Conservation (phyloP, 2,329 filamentous ascomycete genomes). For the Drechmeria coniospora region DNA sequence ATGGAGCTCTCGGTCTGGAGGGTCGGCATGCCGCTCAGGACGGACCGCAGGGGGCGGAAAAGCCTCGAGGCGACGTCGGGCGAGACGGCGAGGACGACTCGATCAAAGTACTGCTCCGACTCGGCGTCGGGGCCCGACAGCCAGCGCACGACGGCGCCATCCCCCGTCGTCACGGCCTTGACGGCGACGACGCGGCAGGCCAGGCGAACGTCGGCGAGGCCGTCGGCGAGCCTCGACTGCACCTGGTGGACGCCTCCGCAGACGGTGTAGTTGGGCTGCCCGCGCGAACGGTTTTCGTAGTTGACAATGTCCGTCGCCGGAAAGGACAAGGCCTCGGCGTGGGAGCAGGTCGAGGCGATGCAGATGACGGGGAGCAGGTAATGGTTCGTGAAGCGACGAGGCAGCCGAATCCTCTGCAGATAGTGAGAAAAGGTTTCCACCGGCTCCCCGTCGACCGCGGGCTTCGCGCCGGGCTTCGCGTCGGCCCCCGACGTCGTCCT, state of each 20-base stretch:
- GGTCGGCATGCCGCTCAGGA: slow-evolving; percentile 30
- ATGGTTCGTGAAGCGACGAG: slow-evolving; percentile 26
- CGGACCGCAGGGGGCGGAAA: slow-evolving; percentile 24
- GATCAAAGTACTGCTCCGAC: slow-evolving; percentile 28
- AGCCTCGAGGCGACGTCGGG: slow-evolving; percentile 35
- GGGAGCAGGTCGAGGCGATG: slow-evolving; percentile 38
- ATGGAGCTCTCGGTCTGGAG: slow-evolving; percentile 32
- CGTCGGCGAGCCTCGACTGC: slow-evolving; percentile 26
- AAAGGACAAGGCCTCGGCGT: slow-evolving; percentile 31
- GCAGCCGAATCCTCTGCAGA: slow-evolving; percentile 31
- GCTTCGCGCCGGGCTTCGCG: no score
- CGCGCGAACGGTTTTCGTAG: slow-evolving; percentile 31
- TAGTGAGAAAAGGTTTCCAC: slow-evolving; percentile 34
- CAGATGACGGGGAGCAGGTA: slow-evolving; percentile 41
- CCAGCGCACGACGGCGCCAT: slow-evolving; percentile 19
- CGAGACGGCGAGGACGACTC: slow-evolving; percentile 37
- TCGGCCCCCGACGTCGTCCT: not conserved
- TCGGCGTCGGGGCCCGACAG: slow-evolving; percentile 6
- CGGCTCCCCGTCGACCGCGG: no score
- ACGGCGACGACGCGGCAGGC: slow-evolving; percentile 21
- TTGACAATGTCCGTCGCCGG: slow-evolving; percentile 36
- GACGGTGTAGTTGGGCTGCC: slow-evolving; percentile 35
- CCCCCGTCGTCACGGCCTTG: slow-evolving; percentile 7
- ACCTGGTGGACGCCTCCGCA: slow-evolving; percentile 32
- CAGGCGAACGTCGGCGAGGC: slow-evolving; percentile 23